These are phyloP conservation scores for Solanum aculeatissimum DNA, from an alignment of 305 asterid genomes.

Conservation along the genomic window DNA sequence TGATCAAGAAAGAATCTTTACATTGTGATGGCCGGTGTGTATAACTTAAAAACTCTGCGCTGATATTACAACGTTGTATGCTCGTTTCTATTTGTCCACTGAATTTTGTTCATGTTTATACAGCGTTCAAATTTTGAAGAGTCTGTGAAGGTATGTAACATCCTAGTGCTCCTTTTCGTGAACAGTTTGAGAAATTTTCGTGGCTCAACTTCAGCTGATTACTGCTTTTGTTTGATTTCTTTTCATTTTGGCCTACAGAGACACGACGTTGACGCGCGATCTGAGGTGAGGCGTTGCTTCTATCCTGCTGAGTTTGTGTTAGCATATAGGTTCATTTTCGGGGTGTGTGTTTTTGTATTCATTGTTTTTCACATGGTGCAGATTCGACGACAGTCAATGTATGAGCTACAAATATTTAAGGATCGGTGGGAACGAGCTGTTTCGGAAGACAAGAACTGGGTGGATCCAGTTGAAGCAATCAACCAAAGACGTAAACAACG, in stretches of 20 bases:
- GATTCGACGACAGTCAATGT: conserved; percentile 69
- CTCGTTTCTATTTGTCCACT: background rate
- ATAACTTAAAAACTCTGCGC: background rate
- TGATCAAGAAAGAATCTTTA: background rate
- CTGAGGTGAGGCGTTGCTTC: conserved; percentile 17
- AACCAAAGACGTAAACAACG: background rate
- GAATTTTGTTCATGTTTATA: conserved; percentile 7
- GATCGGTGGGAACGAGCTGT: conserved; percentile 78
- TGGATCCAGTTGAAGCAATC: conserved; percentile 44
- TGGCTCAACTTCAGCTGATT: background rate
- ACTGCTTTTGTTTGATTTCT: background rate
- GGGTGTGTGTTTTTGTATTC: background rate
- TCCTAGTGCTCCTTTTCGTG: background rate
- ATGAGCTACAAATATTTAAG: conserved; percentile 55
- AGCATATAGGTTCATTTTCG: background rate
- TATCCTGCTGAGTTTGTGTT: background rate
- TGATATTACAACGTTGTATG: background rate
- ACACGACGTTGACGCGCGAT: conserved; percentile 17
- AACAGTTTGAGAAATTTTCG: background rate
- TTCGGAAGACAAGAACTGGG: conserved; percentile 56
- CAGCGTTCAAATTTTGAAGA: conserved; percentile 28
- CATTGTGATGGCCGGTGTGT: background rate
- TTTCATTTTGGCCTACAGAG: conserved; percentile 2
- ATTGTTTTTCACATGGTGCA: conserved; percentile 8
- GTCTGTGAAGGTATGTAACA: conserved; percentile 30